These are phyloP conservation scores for Botrytis aclada DNA, from an alignment of 2,329 filamentous ascomycete genomes.

Conservation along the genomic window DNA sequence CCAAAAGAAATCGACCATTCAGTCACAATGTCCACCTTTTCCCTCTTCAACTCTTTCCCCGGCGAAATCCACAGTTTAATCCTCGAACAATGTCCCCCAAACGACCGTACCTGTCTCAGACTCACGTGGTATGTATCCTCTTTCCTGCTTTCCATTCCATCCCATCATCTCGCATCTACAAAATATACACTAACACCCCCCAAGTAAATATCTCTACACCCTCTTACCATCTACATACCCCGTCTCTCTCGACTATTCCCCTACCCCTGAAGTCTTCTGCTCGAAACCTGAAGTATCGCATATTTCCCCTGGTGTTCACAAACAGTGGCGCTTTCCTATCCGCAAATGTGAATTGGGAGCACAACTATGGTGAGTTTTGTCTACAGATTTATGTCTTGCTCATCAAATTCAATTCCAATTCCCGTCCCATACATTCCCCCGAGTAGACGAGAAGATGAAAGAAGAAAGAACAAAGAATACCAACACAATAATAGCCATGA, in stretches of 20 bases:
- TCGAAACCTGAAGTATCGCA: neutral
- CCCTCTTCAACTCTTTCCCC: slow-evolving; percentile 25
- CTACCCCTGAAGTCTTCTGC: slow-evolving; percentile 19
- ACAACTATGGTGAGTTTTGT: neutral
- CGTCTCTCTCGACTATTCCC: slow-evolving; percentile 23
- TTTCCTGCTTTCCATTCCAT: slow-evolving; percentile 26
- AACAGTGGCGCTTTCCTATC: neutral
- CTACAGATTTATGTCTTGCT: fast-evolving
- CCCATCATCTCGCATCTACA: neutral
- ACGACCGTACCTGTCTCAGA: slow-evolving; percentile 31
- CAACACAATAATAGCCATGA: neutral
- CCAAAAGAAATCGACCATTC: neutral
- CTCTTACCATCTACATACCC: slow-evolving; percentile 17
- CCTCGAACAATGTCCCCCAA: slow-evolving; percentile 28
- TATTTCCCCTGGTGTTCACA: neutral
- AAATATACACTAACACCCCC: neutral
- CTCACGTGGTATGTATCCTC: slow-evolving; percentile 33
- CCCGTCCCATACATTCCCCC: neutral
- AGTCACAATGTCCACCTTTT: neutral
- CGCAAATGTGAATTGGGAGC: neutral
- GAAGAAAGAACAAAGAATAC: no score
- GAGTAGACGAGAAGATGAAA: neutral
- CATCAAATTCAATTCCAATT: neutral
- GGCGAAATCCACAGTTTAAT: slow-evolving; percentile 32
- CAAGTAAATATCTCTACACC: slow-evolving; percentile 31